Evolutionary conservation across 1,284 basidiomycete genomes (phyloP).

Genomic region (Trametes polyzona): DNA sequence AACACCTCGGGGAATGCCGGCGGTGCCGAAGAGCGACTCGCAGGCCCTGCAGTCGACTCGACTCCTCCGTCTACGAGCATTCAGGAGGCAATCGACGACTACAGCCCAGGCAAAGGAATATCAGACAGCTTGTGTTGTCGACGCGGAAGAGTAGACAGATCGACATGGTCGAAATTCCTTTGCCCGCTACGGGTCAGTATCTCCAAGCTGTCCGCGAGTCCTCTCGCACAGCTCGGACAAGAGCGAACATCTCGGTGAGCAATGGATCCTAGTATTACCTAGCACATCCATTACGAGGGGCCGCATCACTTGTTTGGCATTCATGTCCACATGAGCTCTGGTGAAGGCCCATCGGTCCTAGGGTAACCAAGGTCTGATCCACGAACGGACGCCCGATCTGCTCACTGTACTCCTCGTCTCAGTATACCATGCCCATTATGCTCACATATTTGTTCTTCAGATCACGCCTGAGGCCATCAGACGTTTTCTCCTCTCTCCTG

Average conservation of each 20-base stretch:
- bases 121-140: not conserved
- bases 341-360: too few relatives aligned
- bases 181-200: conserved; percentile 52
- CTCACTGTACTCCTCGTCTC: too few relatives aligned
- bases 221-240: conserved; percentile 47
- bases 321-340: too few relatives aligned
- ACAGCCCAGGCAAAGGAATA: not conserved
- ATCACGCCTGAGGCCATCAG: conserved; percentile 59
- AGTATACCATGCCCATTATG: too few relatives aligned
- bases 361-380: too few relatives aligned
- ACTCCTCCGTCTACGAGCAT: not conserved
- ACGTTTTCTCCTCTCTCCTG: conserved; percentile 63
- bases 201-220: conserved; percentile 56
- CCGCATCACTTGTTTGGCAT: not conserved
- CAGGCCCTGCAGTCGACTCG: not conserved
- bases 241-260: conserved; percentile 42
- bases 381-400: not conserved
- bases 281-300: not conserved
- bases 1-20: not conserved
- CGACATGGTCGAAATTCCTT: conserved; percentile 10
- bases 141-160: too few relatives aligned
- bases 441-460: conserved; percentile 44
- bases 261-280: not conserved
- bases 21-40: not conserved
- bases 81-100: not conserved